Evolutionary conservation across 108 stramenopile species (phyloP).

Genomic region (Bacterosira constricta): DNA sequence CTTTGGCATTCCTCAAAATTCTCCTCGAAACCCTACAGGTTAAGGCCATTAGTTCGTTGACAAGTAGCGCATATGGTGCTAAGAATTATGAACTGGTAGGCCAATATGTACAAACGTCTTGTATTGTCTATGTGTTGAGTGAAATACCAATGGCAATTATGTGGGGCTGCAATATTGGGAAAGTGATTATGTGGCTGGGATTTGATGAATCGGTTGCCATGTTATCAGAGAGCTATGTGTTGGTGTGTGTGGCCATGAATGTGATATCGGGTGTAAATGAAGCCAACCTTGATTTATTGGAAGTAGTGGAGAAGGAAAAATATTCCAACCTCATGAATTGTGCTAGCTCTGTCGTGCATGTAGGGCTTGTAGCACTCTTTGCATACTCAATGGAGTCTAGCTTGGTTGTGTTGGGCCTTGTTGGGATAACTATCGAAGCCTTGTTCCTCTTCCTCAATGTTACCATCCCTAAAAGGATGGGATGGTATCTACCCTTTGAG

Average conservation of each 20-base stretch:
- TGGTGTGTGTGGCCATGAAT: constrained; percentile 7
- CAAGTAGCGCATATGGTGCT: constrained; percentile 35
- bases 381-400: neutral
- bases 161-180: constrained; percentile 24
- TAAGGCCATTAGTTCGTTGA: constrained; percentile 23
- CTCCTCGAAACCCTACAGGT: too few relatives aligned
- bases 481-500: constrained; percentile 5
- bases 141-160: constrained; percentile 17
- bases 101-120: constrained; percentile 20
- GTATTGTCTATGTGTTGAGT: constrained; percentile 5
- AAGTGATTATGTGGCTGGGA: constrained; percentile 27
- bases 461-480: neutral
- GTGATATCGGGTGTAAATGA: constrained; percentile 4
- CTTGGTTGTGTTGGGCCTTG: constrained; percentile 9
- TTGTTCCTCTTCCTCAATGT: constrained; percentile 8
- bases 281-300: neutral
- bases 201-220: constrained; percentile 18
- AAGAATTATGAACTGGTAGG: constrained; percentile 31
- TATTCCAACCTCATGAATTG: neutral
- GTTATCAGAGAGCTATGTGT: constrained; percentile 14
- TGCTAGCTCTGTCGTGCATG: neutral
- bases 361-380: neutral
- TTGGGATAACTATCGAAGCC: neutral
- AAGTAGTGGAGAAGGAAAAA: neutral
- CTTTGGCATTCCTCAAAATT: too few relatives aligned